Conservation (phyloP, 805 yeast genomes). For the Metschnikowia anglica region DNA sequence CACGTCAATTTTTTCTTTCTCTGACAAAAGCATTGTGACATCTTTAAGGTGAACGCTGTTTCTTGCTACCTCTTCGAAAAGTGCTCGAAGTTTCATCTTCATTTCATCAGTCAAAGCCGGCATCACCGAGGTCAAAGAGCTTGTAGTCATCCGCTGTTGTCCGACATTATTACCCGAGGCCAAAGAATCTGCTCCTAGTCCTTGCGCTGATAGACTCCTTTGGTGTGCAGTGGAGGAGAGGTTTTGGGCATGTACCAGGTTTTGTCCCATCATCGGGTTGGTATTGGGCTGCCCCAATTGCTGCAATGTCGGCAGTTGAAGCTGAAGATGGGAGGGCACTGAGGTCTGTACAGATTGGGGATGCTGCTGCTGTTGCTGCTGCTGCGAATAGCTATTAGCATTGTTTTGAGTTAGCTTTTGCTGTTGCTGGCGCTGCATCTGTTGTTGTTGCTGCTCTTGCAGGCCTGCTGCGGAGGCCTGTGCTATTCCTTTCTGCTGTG, state of each 20-base stretch:
- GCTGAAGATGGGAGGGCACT: slow-evolving; percentile 12
- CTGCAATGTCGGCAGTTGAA: slow-evolving; percentile 14
- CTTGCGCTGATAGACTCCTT: slow-evolving; percentile 7
- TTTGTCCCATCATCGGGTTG: slow-evolving; percentile 6
- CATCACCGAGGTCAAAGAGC: slow-evolving; percentile 18
- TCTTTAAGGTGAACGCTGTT: slow-evolving; percentile 67
- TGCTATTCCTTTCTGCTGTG: slow-evolving; percentile 24
- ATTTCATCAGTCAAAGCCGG: slow-evolving; percentile 56
- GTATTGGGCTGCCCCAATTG: slow-evolving; percentile 9
- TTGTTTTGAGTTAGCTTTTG: slow-evolving; percentile 6
- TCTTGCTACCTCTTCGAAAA: slow-evolving; percentile 67
- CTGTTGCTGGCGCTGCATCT: slow-evolving; percentile 14
- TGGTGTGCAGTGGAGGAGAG: slow-evolving; percentile 2
- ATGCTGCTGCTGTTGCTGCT: slow-evolving; percentile 4
- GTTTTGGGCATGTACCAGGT: not conserved
- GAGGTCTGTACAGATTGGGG: slow-evolving; percentile 13
- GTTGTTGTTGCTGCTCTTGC: slow-evolving; percentile 14
- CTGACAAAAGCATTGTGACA: slow-evolving; percentile 58
- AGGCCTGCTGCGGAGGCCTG: slow-evolving; percentile 2
- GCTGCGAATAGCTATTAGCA: slow-evolving; percentile 11
- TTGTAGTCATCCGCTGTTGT: slow-evolving; percentile 4
- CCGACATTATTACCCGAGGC: slow-evolving; percentile 1
- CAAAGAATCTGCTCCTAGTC: not conserved
- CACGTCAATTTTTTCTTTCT: slow-evolving; percentile 62
- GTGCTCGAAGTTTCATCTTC: slow-evolving; percentile 57